Base-by-base conservation (phyloP, 2,329 filamentous ascomycete species). In the Pestalotiopsis sp. region DNA sequence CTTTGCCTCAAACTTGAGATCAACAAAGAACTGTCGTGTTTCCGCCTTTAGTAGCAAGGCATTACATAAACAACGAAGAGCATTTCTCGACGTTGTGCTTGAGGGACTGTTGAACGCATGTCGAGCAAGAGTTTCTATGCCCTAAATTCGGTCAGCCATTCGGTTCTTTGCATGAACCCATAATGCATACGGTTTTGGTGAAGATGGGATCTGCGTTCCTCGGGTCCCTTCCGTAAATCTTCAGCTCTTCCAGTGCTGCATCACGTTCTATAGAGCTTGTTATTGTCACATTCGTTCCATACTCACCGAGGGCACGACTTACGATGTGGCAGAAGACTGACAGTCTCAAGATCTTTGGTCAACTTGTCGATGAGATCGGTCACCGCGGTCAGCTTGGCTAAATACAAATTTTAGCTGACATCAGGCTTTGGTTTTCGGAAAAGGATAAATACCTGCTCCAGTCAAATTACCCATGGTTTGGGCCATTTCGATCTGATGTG, bases 1-100 rank as follows among this genome's bases (percentile, higher is more conserved):
- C 73, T 91, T 92, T 17, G 85, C 81, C 56, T 88, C 88, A 75
- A 89, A 91, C 9, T 88, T 91, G 25, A 93, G 82, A 74, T 94
- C 89, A 14, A 94, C 90, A 66, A 96, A 90, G 59, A 88, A 86
- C 77, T 95, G 91, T 64, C 93, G 88, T 57, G 91, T 91, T 56
- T 87, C 84, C 11, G 88, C 83, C 70, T 90, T 85, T 20, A 97
- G 86, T 0, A 97, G 84, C 75, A 98, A 82, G 9, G 94, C 90
- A 80, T 98, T 98, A 74, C 93, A 95, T 62, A 98, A 81, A 73
- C 94, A 95, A 74, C 94, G 88, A 52, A 97, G 83, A 1, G 90
- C 95, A 76, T 94, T 93, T 68, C 91, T 89, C 2, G 92, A 92
- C 1, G 91, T 90, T 9, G 86, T 86, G 38, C 82, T 82, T 3